Percentiles rank a stretch among this genome's conserved stretches.
Conservation (phyloP, 129 eudicot genomes). For the Lactuca saligna region DNA sequence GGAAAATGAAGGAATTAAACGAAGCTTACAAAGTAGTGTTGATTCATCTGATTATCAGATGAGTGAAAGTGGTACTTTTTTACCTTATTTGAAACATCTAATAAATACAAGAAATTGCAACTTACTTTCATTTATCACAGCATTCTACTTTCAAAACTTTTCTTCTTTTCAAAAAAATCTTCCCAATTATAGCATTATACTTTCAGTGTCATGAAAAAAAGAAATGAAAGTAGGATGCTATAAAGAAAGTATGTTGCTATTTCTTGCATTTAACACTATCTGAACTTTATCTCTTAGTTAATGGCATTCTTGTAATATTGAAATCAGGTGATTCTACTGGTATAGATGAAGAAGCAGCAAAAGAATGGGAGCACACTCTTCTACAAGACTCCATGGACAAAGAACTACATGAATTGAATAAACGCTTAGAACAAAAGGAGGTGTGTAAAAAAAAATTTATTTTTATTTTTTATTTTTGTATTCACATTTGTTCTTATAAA, state of each 20-base stretch:
- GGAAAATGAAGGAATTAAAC: constrained; percentile 77
- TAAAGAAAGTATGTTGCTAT: neutral
- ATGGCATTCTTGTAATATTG: constrained; percentile 12
- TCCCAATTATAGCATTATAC: neutral
- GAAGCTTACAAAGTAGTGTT: constrained; percentile 66
- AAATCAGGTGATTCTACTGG: constrained; percentile 70
- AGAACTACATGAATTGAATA: constrained; percentile 80
- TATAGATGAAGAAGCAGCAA: constrained; percentile 90
- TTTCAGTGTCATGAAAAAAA: neutral
- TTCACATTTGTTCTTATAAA: neutral
- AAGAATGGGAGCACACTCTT: constrained; percentile 97
- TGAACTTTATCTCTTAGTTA: neutral
- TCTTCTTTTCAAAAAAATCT: no score
- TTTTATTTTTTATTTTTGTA: neutral
- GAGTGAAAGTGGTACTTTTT: constrained; percentile 61
- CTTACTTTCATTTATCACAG: no score
- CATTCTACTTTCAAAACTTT: neutral
- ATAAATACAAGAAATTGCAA: neutral
- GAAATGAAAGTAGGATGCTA: neutral
- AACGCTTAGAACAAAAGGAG: constrained; percentile 88
- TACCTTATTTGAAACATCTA: no score
- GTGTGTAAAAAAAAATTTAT: constrained; percentile 34
- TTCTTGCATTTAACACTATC: neutral
- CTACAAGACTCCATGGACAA: constrained; percentile 93
- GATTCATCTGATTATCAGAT: constrained; percentile 89